Base-by-base conservation (phyloP, 2,329 filamentous ascomycete genomes). In the Neospermospora avenae region DNA sequence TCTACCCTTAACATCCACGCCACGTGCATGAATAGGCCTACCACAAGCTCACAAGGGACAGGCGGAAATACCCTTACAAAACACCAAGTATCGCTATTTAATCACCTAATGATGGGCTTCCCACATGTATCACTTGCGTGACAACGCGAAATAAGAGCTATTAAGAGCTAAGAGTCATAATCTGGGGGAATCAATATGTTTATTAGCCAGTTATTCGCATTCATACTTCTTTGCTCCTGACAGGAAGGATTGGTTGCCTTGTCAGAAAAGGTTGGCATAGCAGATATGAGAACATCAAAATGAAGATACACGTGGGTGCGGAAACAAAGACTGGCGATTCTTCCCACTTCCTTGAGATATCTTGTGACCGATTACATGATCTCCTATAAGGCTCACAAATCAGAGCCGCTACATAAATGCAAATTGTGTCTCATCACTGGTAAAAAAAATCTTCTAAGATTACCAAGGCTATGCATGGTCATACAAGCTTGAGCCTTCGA, bases 71-170 rank as follows among this genome's bases (percentile, higher is more conserved):
- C 7, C 18, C 22, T 22, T 6, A 45, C 6, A 16, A 41, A 37
- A 24, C 25, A 55, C 13, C 6, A 45, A 44, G 16, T 46, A 45
- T 55, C 25, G 53, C 41, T 55, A 55, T 55, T 37, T 51, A 35
- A 34, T 35, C 25, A 35, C 25, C 25, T 24, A 55, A 35, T 28
- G 18, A 45, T 11, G 53, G 53, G 28, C 24, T 55, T 35, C 37
- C 53, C 22, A 41, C 41, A 55, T 35, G 16, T 55, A 14, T n/a
- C 24, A 46, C 14, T 55, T 46, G 41, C 53, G 48, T 24, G 46
- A 55, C 46, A 45, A 55, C 22, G 28, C 41, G 24, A 35, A 16
- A 45, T 55, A 46, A 13, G 41, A 18, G 28, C 39, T 22, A 10
- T 35, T n/a, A 13, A 46, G 41, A 55, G 53, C 20, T 55, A 25